Evolutionary conservation across 495 filamentous ascomycete species (phyloP).

Genomic region (Aspergillus nidulans): DNA sequence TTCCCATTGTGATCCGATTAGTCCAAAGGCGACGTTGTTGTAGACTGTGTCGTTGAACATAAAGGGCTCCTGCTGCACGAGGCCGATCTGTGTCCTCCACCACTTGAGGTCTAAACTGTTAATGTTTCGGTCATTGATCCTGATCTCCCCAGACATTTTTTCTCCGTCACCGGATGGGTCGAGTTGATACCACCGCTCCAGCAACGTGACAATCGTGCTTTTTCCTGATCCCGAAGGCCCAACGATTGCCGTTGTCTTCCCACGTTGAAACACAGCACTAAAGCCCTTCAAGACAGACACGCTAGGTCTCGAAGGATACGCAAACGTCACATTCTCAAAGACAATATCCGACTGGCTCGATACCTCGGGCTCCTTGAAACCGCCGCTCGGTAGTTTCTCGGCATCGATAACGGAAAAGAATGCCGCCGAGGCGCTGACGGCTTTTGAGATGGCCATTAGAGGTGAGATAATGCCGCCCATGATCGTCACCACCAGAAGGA

Average conservation of each 20-base stretch:
- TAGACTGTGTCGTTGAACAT: constrained; percentile 67
- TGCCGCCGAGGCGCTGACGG: constrained; percentile 38
- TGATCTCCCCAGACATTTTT: constrained; percentile 37
- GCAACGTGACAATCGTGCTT: constrained; percentile 60
- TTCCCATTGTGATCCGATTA: constrained; percentile 58
- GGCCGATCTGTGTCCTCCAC: constrained; percentile 60
- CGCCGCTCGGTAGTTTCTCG: constrained; percentile 29
- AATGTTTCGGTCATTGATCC: constrained; percentile 45
- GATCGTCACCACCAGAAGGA: constrained; percentile 26
- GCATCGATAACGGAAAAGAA: constrained; percentile 48
- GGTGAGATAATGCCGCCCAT: constrained; percentile 32
- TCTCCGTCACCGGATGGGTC: constrained; percentile 11
- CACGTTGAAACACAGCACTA: constrained; percentile 33
- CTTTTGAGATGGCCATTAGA: constrained; percentile 45
- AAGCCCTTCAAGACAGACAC: constrained; percentile 37
- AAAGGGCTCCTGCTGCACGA: constrained; percentile 67
- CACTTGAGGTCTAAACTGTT: constrained; percentile 54
- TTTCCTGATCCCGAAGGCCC: constrained; percentile 60
- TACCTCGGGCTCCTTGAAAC: constrained; percentile 23
- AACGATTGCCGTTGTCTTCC: constrained; percentile 54
- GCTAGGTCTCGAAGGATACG: constrained; percentile 50
- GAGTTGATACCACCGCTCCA: constrained; percentile 58
- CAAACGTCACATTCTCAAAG: constrained; percentile 55
- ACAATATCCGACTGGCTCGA: constrained; percentile 46
- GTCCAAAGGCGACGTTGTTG: constrained; percentile 60